Base-by-base conservation (phyloP, 352 stramenopile genomes). In the Thraustochytrium striatum region DNA sequence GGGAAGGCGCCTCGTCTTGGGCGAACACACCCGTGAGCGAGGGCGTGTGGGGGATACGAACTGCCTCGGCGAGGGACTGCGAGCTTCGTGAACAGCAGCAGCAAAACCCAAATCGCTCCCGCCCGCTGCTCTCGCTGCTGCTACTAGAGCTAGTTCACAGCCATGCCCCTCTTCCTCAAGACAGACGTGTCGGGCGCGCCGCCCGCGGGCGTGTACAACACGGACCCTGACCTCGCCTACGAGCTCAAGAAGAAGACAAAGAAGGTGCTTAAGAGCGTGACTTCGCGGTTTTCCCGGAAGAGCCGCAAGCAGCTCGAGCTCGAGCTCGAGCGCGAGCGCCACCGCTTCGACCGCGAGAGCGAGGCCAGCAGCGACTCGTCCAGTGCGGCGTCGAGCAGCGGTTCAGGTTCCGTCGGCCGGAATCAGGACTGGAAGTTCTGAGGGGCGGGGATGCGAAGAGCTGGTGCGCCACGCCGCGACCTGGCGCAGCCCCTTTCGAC, bases 281-380 rank as follows among this genome's bases (percentile, higher is more conserved):
- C 28, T 21, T 9, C 0, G 13, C 50, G 69, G 25, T 2, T 79
- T 25, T 79, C 69, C 0, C 36, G 43, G n/a, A 70, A n/a, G 33
- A 52, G 52, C 52, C 21, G 47, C 19, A 59, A 73, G 62, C 41
- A 59, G 41, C 41, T 59, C 32, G 62, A 57, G 35, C 35, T n/a
- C 35, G 35, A 73, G 55, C 69, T 79, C n/a, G 69, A 79, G 28
- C 43, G 72, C 30, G 2, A 62, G 8, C 28, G 69, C 30, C 53
- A 79, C 69, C 21, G 32, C 47, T 79, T 79, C 38, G 52, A 79
- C 13, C 30, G 44, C 25, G 35, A 36, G n/a, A 28, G 19, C 35
- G 16, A 52, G 13, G n/a, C n/a, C n/a, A n/a, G n/a, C n/a, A n/a
- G n/a, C n/a, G n/a, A n/a, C n/a, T n/a, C n/a, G n/a, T n/a, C n/a